A percentile compares a stretch with the other conserved stretches of the same genome.
These are phyloP conservation scores for Lipomyces sp. DNA, from an alignment of 805 yeast species.

Conservation along the genomic window DNA sequence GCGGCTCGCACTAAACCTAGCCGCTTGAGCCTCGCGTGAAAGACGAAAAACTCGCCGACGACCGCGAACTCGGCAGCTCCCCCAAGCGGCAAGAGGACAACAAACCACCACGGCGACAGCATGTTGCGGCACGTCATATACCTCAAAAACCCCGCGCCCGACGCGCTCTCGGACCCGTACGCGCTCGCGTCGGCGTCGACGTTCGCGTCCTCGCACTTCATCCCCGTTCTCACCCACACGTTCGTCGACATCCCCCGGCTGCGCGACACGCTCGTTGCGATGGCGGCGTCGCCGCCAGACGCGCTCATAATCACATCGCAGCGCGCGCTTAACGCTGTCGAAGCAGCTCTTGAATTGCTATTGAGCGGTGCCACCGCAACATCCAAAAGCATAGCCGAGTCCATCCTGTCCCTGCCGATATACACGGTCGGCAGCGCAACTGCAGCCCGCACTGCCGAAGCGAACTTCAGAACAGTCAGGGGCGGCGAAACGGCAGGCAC, in stretches of 20 bases:
- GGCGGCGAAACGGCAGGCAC: constrained; percentile 82
- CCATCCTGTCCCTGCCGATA: constrained; percentile 41
- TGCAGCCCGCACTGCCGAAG: constrained; percentile 48
- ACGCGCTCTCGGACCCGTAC: constrained; percentile 8
- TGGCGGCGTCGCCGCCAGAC: constrained; percentile 37
- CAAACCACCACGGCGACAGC: no score
- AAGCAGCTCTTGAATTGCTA: constrained; percentile 39
- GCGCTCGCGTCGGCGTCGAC: constrained; percentile 7
- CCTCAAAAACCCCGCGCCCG: constrained; percentile 23
- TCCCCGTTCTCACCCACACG: constrained; percentile 71
- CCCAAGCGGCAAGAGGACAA: no score
- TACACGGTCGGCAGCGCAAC: constrained; percentile 96
- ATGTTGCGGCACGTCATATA: no score
- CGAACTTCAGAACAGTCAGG: constrained; percentile 65
- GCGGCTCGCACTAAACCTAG: no score
- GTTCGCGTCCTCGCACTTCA: constrained; percentile 41
- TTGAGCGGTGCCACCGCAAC: constrained; percentile 30
- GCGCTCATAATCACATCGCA: constrained; percentile 82
- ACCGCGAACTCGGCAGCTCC: no score
- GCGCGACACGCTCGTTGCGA: constrained; percentile 22
- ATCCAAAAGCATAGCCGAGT: not conserved
- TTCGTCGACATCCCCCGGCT: constrained; percentile 50
- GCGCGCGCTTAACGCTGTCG: constrained; percentile 80
- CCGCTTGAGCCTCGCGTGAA: no score
- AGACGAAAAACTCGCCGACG: no score